A percentile compares a stretch with the other conserved stretches of the same genome.
These are phyloP conservation scores for Erythrophleum ivorense DNA, from an alignment of 331 rosid species.

Conservation along the genomic window DNA sequence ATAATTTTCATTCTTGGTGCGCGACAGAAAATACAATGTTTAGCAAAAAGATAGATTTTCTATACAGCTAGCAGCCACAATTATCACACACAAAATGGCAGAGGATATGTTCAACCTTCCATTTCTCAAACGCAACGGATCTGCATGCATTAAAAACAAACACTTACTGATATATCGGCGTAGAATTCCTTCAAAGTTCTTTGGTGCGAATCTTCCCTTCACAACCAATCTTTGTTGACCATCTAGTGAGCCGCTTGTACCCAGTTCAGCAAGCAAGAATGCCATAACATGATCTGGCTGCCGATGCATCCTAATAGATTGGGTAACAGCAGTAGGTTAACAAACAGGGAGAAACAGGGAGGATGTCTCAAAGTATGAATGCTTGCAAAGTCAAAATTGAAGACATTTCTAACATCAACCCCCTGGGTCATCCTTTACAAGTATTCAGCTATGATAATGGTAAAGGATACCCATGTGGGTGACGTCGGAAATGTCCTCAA, in stretches of 20 bases:
- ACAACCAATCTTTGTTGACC: slow-evolving; percentile 97
- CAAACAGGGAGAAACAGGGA: background rate
- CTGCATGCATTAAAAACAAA: slow-evolving; percentile 46
- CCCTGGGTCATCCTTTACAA: background rate
- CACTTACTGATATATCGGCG: slow-evolving; percentile 96
- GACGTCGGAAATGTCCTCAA: background rate
- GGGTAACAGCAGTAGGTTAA: slow-evolving; percentile 10
- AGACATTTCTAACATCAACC: background rate
- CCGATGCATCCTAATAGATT: slow-evolving; percentile 82
- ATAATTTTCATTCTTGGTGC: background rate
- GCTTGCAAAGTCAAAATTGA: background rate
- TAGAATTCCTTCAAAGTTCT: slow-evolving; percentile 95
- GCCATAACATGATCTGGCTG: slow-evolving; percentile 97
- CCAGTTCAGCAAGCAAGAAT: slow-evolving; percentile 94
- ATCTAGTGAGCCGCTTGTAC: slow-evolving; percentile 97
- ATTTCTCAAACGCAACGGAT: background rate
- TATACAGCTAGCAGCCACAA: background rate
- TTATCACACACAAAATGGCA: slow-evolving; percentile 7
- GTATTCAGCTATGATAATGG: too few relatives aligned
- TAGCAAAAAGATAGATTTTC: background rate
- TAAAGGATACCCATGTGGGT: background rate
- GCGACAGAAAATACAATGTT: background rate
- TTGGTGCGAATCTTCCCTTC: slow-evolving; percentile 97
- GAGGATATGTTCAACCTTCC: slow-evolving; percentile 26
- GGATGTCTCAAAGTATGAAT: background rate